Evolutionary conservation across 495 filamentous ascomycete genomes (phyloP), one percentile per base, ranked within the genome.

Genomic region (Hypoxylon lenormandii): DNA sequence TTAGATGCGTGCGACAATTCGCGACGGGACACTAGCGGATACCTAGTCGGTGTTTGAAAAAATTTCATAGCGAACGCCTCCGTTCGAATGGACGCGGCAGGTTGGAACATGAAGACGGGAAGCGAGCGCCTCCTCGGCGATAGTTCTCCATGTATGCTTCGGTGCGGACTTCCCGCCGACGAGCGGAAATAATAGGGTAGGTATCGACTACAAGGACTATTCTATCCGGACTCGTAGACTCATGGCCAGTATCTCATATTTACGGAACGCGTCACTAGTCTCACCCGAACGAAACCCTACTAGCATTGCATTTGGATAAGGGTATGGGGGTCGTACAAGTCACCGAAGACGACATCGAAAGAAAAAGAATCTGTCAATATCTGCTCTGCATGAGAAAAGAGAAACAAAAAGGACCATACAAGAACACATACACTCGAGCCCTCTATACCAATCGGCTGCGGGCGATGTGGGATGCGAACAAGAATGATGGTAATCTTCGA

Each of bases 321-420:
- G 10, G 30, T n/a, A 23, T 53, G 3, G n/a, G 18, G 33, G 55
- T 60, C 22, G 50, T 38, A 70, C 60, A 70, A 26, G 57, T 70
- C 61, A 61, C 30, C 61, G 56, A 61, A 26, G 43, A 36, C 19
- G 28, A 60, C 30, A 5, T 47, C 12, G 42, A 64, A 42, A 21
- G 22, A 38, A 60, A 64, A 54, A 50, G 65, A 45, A 68, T 47
- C 18, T 48, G 36, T 53, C 12, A 22, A 16, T 40, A 56, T n/a
- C 50, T 22, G 62, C 16, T 45, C 5, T 45, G 16, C 42, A 19
- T n/a, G n/a, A n/a, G n/a, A n/a, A n/a, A n/a, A n/a, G n/a, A n/a
- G n/a, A 26, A 26, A 26, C 5, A 26, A 45, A 45, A 3, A 18
- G 7, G 12, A 3, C 26, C 3, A 28, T 28, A 4, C 6, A 4